Evolutionary conservation across 1,284 basidiomycete genomes (phyloP).

Genomic region (Pyrrhoderma noxium): DNA sequence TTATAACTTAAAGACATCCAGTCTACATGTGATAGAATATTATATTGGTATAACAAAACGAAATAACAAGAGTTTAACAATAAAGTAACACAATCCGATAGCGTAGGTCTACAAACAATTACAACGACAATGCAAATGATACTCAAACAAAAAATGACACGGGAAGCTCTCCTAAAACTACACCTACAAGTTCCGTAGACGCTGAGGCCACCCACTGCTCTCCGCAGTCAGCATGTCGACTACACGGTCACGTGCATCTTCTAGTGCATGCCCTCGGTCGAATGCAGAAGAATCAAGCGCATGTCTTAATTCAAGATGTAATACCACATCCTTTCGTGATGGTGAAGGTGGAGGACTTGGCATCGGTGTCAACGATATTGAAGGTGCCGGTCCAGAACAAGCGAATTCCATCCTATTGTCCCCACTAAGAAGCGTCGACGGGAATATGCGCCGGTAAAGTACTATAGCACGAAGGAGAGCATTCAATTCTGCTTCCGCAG

Average conservation of each 20-base stretch:
- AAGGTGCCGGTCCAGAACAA: conserved; percentile 2
- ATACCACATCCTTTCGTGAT: conserved; percentile 32
- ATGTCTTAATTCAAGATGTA: conserved; percentile 39
- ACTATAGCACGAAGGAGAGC: conserved; percentile 47
- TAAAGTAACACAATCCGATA: too few species aligned
- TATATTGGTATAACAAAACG: too few species aligned
- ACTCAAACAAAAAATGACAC: too few species aligned
- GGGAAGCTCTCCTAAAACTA: too few species aligned
- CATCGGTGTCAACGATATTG: conserved; percentile 38
- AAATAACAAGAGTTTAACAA: too few species aligned
- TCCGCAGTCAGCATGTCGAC: conserved; percentile 37
- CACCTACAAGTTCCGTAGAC: not conserved
- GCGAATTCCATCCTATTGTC: not conserved
- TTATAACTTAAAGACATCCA: too few species aligned
- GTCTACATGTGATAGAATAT: too few species aligned
- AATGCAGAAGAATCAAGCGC: conserved; percentile 54
- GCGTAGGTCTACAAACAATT: too few species aligned
- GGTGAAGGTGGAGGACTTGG: conserved; percentile 55
- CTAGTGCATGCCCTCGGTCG: conserved; percentile 38
- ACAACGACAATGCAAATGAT: too few species aligned
- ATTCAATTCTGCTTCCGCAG: conserved; percentile 23
- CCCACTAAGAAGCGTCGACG: conserved; percentile 29
- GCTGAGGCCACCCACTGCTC: conserved; percentile 4
- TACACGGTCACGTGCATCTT: conserved; percentile 61
- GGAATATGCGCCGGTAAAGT: conserved; percentile 52